phyloP scores from a whole-genome alignment of 805 yeast species.

The Wickerhamiella brachini region DNA sequence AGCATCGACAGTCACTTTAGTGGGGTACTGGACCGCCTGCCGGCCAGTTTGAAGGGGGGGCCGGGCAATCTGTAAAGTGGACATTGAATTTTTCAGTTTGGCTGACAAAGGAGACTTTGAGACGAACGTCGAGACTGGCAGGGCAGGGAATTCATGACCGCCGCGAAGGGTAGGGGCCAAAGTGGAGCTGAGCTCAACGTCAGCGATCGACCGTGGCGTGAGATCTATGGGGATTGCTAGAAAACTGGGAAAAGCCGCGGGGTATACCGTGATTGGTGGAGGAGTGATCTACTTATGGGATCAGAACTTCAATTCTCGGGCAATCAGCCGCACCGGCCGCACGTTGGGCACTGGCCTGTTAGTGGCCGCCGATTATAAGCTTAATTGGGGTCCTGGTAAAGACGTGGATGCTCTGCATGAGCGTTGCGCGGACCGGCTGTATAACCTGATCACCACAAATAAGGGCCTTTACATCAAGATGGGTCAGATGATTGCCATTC shows the following conservation, averaged over 20 bases:
- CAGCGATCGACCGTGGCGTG: neutral
- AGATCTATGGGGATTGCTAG: neutral
- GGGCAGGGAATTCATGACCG: neutral
- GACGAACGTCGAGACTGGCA: no score
- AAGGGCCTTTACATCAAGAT: conserved; percentile 58
- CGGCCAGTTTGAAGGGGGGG: conserved; percentile 15
- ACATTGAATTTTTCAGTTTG: conserved; percentile 4
- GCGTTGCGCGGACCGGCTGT: conserved; percentile 38
- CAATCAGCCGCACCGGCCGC: conserved; percentile 37
- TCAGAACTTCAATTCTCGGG: conserved; percentile 32
- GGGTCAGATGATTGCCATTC: conserved; percentile 72
- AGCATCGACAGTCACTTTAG: conserved; percentile 40
- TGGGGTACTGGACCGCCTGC: conserved; percentile 17
- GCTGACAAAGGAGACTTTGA: neutral
- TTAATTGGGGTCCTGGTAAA: conserved; percentile 32
- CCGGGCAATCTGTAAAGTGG: conserved; percentile 9
- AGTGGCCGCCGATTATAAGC: conserved; percentile 38
- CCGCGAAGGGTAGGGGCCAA: no score
- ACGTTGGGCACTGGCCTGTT: conserved; percentile 33
- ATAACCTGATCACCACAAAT: conserved; percentile 32
- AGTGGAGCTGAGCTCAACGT: no score
- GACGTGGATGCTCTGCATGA: conserved; percentile 47
- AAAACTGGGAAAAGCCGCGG: neutral
- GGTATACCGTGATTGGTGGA: conserved; percentile 3
- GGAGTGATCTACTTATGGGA: conserved; percentile 26